Evolutionary conservation across 768 basidiomycete species (phyloP), one percentile per base, ranked within the genome.

Genomic region (Rhodotorula babjevae): DNA sequence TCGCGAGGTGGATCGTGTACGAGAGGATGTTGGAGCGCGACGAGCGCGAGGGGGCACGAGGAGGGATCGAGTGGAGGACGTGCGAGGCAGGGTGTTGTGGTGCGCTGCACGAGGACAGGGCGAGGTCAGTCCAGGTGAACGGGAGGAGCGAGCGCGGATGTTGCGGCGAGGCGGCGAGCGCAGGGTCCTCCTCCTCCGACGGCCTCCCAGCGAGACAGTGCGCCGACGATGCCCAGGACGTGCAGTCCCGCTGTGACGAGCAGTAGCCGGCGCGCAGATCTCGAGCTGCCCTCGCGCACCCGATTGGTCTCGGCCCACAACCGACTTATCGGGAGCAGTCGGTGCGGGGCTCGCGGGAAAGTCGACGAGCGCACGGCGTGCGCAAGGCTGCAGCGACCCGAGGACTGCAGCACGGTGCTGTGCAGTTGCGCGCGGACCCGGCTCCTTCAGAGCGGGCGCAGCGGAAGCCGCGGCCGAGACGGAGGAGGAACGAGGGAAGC

Each of bases 11-110:
- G 29, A 76, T 67, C 21, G 72, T 73, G 63, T 76, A 76, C 21
- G 75, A 68, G 61, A 76, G 72, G 46, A 76, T 76, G 67, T 71
- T 73, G 27, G 72, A 73, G 6, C 75, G 72, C 9, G 75, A 73
- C 10, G 75, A 76, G n/a, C 72, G 71, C 11, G 75, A 76, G 6
- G 72, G 69, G 0, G 72, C 66, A 11, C 75, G 75, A 8, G 75
- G 75, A 27, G 75, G 75, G 44, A 76, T 76, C 33, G 75, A 62
- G 29, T 76, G 75, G 0, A 76, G 64, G 12, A 76, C 50, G 50
- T 63, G 72, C 10, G 72, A 70, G 16, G 71, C 69, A 18, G 75
- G 75, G 59, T 76, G 75, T 62, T 76, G 74, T n/a, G 74, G 74
- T 12, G 74, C 57, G n/a, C 74, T 76, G 19, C 29, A 36, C 15